These are phyloP conservation scores for Pleurotus platypus DNA, from an alignment of 768 basidiomycete genomes.

Conservation along the genomic window DNA sequence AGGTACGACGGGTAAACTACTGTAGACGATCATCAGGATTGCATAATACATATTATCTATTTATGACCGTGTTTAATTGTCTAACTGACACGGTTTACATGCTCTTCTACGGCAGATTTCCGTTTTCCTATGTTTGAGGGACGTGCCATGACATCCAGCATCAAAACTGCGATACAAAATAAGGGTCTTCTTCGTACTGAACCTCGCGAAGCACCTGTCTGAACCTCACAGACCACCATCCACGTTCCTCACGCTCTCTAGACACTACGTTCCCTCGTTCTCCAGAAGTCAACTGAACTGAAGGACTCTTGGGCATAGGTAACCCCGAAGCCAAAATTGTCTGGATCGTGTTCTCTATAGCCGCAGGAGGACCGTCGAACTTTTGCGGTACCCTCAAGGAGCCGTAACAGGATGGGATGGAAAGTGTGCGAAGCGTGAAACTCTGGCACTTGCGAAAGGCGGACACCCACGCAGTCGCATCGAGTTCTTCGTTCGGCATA, in stretches of 20 bases:
- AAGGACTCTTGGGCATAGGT: slow-evolving; percentile 74
- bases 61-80: too few species aligned
- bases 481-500: slow-evolving; percentile 11
- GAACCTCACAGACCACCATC: slow-evolving; percentile 72
- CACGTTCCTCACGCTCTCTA: slow-evolving; percentile 63
- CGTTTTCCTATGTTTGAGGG: too few species aligned
- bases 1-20: too few species aligned
- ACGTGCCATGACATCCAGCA: too few species aligned
- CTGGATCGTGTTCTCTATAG: slow-evolving; percentile 29
- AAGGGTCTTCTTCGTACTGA: slow-evolving; percentile 26
- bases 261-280: slow-evolving; percentile 18
- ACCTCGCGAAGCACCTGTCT: slow-evolving; percentile 59
- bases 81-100: too few species aligned
- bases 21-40: too few species aligned
- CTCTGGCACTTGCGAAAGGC: slow-evolving; percentile 52
- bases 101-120: too few species aligned
- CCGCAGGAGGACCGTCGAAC: slow-evolving; percentile 22
- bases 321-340: slow-evolving; percentile 38
- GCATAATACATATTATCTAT: too few species aligned
- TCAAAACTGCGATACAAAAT: background rate
- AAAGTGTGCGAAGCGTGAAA: slow-evolving; percentile 37
- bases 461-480: slow-evolving; percentile 35
- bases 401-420: slow-evolving; percentile 20
- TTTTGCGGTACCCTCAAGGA: slow-evolving; percentile 13
- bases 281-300: slow-evolving; percentile 40